These are phyloP conservation scores for Sugiyamaella grinbergsii DNA, from an alignment of 1,139 yeast species.

Conservation along the genomic window DNA sequence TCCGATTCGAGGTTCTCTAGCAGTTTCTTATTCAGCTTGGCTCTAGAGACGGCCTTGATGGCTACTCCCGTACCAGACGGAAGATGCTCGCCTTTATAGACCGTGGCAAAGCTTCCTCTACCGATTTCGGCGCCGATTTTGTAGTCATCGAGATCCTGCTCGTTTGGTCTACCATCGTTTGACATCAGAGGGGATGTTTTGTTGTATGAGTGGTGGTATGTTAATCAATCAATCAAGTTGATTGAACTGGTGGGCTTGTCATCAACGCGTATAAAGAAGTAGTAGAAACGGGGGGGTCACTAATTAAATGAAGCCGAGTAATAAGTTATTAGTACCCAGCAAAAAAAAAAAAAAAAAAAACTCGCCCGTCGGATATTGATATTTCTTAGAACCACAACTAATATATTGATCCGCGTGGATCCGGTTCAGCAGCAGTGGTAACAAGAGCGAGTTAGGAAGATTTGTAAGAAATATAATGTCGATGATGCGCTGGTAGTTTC, in stretches of 20 bases:
- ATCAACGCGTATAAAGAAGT: not conserved
- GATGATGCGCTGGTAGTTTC: too few species aligned
- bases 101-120: constrained; percentile 92
- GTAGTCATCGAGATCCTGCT: constrained; percentile 32
- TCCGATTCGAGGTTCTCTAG: constrained; percentile 90
- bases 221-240: not conserved
- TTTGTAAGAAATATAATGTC: too few species aligned
- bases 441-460: too few species aligned
- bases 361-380: too few species aligned
- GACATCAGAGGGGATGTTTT: constrained; percentile 12
- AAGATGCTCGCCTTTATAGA: constrained; percentile 64
- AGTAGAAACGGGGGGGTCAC: too few species aligned
- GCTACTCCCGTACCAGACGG: constrained; percentile 68
- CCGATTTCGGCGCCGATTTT: constrained; percentile 78
- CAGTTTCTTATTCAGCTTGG: constrained; percentile 81
- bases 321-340: not conserved
- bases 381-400: too few species aligned
- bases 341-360: too few species aligned
- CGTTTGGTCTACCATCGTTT: constrained; percentile 10
- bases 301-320: not conserved
- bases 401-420: too few species aligned
- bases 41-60: constrained; percentile 80
- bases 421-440: too few species aligned
- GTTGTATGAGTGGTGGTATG: not conserved
- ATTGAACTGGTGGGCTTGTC: not conserved